These are phyloP conservation scores for Berberis vulgaris DNA, from an alignment of 164 flowering plant genomes.

Conservation along the genomic window DNA sequence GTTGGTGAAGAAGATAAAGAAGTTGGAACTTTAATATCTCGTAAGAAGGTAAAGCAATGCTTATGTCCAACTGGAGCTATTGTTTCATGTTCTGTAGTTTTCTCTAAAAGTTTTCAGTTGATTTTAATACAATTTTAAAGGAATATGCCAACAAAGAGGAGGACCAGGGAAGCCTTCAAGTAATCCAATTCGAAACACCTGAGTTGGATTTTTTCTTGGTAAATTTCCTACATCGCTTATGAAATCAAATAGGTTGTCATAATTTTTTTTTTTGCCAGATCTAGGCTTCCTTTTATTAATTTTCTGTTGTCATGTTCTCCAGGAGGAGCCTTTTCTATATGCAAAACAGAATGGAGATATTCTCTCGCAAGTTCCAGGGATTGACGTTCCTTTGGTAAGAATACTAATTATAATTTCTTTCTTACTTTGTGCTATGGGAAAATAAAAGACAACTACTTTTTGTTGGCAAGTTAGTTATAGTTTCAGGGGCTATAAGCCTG, in stretches of 20 bases:
- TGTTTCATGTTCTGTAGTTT: neutral
- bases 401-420: neutral
- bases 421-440: neutral
- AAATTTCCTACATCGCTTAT: neutral
- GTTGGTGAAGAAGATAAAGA: neutral
- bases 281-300: neutral
- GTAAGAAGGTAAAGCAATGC: neutral
- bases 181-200: conserved; percentile 52
- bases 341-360: conserved; percentile 16
- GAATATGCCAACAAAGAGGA: conserved; percentile 10
- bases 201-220: conserved; percentile 41
- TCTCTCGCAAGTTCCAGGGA: conserved; percentile 24
- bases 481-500: too few species aligned
- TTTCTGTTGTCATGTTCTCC: neutral
- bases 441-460: too few species aligned
- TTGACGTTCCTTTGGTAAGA: conserved; percentile 28
- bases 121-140: neutral
- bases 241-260: neutral
- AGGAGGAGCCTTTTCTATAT: conserved; percentile 25
- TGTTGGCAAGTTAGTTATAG: too few species aligned
- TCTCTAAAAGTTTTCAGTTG: neutral
- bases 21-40: neutral
- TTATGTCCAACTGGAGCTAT: neutral
- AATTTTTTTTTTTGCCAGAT: neutral
- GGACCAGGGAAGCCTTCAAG: conserved; percentile 7